Percentiles rank a stretch among this genome's conserved stretches.
These are phyloP conservation scores for Scedosporium dehoogii DNA, from an alignment of 2,329 filamentous ascomycete genomes.

Conservation along the genomic window DNA sequence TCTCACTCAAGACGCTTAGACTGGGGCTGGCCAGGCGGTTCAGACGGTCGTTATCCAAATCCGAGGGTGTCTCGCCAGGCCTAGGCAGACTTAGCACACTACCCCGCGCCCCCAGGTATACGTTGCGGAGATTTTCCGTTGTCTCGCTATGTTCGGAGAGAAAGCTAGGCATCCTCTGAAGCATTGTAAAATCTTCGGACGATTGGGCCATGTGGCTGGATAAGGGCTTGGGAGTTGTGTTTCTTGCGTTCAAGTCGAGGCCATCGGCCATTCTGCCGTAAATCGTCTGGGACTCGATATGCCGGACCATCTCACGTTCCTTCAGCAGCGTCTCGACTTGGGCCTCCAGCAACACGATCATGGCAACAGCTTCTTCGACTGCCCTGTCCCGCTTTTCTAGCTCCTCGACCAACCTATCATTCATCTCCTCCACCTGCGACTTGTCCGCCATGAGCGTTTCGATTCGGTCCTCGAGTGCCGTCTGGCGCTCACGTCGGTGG, in stretches of 20 bases:
- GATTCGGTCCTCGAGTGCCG: slow-evolving; percentile 46
- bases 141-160: slow-evolving; percentile 49
- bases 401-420: slow-evolving; percentile 47
- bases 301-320: slow-evolving; percentile 43
- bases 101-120: slow-evolving; percentile 41
- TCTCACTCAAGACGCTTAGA: slow-evolving; percentile 56
- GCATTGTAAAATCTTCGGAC: slow-evolving; percentile 11
- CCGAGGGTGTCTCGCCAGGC: slow-evolving; percentile 29
- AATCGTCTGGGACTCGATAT: slow-evolving; percentile 27
- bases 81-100: slow-evolving; percentile 42
- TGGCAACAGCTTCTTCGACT: slow-evolving; percentile 58
- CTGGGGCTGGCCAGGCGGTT: slow-evolving; percentile 44
- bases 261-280: not conserved
- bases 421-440: slow-evolving; percentile 44
- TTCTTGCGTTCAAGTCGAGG: not conserved
- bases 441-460: slow-evolving; percentile 44
- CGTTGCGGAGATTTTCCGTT: slow-evolving; percentile 50
- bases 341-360: slow-evolving; percentile 58
- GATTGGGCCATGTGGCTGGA: not conserved
- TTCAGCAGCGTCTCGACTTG: slow-evolving; percentile 42
- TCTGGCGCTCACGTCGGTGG: slow-evolving; percentile 56
- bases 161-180: slow-evolving; percentile 55
- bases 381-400: slow-evolving; percentile 61
- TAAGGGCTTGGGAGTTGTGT: slow-evolving; percentile 9
- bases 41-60: slow-evolving; percentile 19